Conservation (phyloP, 371 early-diverging fungal species). For the Basidiobolus meristosporus region DNA sequence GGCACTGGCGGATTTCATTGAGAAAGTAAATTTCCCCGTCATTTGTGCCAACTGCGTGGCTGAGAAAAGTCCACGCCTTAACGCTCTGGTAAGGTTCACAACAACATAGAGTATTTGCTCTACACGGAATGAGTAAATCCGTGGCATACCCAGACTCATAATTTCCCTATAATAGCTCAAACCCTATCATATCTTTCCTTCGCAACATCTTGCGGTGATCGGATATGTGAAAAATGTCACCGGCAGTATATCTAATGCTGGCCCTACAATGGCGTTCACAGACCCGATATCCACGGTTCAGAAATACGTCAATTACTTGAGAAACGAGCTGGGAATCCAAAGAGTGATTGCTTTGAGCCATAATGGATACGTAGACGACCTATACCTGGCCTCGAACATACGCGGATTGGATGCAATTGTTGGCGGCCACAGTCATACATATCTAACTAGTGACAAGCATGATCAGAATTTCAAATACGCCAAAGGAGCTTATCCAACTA, state of each 20-base stretch:
- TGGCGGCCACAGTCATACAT: conserved; percentile 56
- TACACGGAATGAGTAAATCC: too few species aligned
- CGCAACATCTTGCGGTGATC: conserved; percentile 33
- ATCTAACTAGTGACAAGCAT: conserved; percentile 14
- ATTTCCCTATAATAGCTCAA: too few species aligned
- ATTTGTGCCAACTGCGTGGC: conserved; percentile 40
- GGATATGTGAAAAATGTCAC: conserved; percentile 42
- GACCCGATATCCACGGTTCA: conserved; percentile 33
- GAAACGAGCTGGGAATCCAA: conserved; percentile 33
- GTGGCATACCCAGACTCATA: too few species aligned
- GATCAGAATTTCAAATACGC: conserved; percentile 5
- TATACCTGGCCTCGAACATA: conserved; percentile 26
- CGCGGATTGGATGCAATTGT: conserved; percentile 32
- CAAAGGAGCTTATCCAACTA: conserved; percentile 37
- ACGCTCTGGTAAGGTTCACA: conserved; percentile 19
- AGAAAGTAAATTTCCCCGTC: conserved; percentile 30
- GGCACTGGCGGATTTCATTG: conserved; percentile 21
- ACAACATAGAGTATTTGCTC: too few species aligned
- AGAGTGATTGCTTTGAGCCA: conserved; percentile 44
- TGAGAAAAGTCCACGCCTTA: conserved; percentile 14
- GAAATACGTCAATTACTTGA: conserved; percentile 21
- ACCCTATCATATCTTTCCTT: conserved; percentile 39
- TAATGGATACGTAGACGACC: conserved; percentile 40
- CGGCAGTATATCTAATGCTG: conserved; percentile 29
- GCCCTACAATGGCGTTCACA: conserved; percentile 12